A percentile compares a stretch with the other conserved stretches of the same genome.
These are phyloP conservation scores for Nemania diffusa DNA, from an alignment of 2,329 filamentous ascomycete genomes.

Conservation along the genomic window DNA sequence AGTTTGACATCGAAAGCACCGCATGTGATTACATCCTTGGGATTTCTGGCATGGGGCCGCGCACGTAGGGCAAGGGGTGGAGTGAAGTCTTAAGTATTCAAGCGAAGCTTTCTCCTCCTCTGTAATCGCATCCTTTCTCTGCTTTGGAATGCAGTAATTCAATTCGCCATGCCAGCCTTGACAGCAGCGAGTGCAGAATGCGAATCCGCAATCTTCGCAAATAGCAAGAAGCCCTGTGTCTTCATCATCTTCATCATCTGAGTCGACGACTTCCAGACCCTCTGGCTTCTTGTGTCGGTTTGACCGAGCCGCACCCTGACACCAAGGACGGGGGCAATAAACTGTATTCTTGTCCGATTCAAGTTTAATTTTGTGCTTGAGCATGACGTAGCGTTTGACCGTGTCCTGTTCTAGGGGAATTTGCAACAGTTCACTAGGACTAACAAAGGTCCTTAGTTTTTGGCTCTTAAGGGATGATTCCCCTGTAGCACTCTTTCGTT, in stretches of 20 bases:
- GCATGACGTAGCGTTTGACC: conserved; percentile 85
- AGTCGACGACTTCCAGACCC: conserved; percentile 71
- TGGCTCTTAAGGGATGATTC: conserved; percentile 56
- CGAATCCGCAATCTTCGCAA: conserved; percentile 88
- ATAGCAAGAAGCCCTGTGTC: conserved; percentile 75
- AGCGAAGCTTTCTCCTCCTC: conserved; percentile 87
- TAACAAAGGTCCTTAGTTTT: conserved; percentile 75
- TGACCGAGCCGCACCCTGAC: conserved; percentile 85
- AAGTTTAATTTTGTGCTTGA: conserved; percentile 92
- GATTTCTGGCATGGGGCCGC: conserved; percentile 87
- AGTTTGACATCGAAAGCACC: conserved; percentile 85
- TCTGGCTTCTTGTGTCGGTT: conserved; percentile 77
- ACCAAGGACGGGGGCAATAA: conserved; percentile 93
- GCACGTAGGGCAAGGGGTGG: conserved; percentile 90
- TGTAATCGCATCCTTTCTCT: conserved; percentile 75
- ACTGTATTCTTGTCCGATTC: conserved; percentile 92
- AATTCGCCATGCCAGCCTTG: conserved; percentile 96
- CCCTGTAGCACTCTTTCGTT: conserved; percentile 54
- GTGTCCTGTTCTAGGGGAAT: conserved; percentile 76
- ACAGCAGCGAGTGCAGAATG: conserved; percentile 78
- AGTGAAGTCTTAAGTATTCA: conserved; percentile 83
- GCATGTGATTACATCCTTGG: conserved; percentile 97
- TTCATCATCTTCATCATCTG: conserved; percentile 63
- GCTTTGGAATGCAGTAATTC: conserved; percentile 72
- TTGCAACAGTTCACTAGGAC: conserved; percentile 83